Evolutionary conservation across 2,329 filamentous ascomycete species (phyloP).

Genomic region (Aspergillus costaricaensis): DNA sequence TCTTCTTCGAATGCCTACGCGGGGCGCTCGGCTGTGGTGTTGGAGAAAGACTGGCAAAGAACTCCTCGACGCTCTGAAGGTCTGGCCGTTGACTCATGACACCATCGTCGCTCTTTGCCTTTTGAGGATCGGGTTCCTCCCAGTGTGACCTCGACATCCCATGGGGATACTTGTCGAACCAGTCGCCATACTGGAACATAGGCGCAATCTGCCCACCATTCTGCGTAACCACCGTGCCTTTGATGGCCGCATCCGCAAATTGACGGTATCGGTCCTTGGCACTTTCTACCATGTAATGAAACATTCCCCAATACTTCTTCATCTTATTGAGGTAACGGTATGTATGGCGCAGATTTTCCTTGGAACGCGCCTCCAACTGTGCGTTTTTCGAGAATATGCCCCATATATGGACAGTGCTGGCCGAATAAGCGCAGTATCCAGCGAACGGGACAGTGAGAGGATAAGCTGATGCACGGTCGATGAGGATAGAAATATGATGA

Average conservation of each 20-base stretch:
- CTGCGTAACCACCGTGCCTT: constrained; percentile 55
- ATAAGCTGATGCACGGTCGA: constrained; percentile 77
- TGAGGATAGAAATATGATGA: constrained; percentile 79
- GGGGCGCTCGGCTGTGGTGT: constrained; percentile 50
- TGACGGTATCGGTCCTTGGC: constrained; percentile 83
- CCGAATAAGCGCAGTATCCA: constrained; percentile 91
- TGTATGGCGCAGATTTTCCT: constrained; percentile 81
- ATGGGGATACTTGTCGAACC: constrained; percentile 94
- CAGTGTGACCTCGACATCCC: constrained; percentile 84
- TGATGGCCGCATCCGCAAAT: constrained; percentile 77
- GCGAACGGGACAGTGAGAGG: constrained; percentile 87
- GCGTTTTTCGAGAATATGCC: constrained; percentile 86
- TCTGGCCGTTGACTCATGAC: constrained; percentile 86
- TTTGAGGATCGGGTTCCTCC: constrained; percentile 72
- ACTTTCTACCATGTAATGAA: constrained; percentile 93
- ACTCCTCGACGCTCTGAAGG: constrained; percentile 91
- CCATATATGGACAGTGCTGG: constrained; percentile 91
- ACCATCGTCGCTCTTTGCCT: constrained; percentile 80
- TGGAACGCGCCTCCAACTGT: constrained; percentile 72
- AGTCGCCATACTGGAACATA: constrained; percentile 95
- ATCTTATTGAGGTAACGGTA: constrained; percentile 89
- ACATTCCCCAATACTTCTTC: constrained; percentile 99
- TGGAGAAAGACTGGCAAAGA: constrained; percentile 78
- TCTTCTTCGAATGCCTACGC: constrained; percentile 44
- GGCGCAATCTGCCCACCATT: constrained; percentile 51